Conservation (phyloP, 208 protist genomes). For the Sergeia podlipaevii region DNA sequence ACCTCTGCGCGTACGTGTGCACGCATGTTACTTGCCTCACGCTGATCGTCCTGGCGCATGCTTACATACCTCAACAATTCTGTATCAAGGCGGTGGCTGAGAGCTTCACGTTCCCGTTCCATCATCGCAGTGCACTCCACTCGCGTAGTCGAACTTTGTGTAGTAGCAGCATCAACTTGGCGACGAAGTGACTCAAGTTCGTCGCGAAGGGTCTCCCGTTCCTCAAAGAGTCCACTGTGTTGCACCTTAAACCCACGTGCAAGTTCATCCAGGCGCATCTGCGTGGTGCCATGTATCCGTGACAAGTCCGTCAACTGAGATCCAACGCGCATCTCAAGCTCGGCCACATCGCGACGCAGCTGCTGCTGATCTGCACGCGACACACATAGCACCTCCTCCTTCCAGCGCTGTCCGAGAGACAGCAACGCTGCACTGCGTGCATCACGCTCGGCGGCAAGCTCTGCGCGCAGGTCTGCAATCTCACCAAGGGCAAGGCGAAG, state of each 20-base stretch:
- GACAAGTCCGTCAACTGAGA: slow-evolving; percentile 27
- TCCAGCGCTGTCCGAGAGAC: slow-evolving; percentile 62
- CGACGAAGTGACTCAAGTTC: slow-evolving; percentile 54
- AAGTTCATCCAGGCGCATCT: slow-evolving; percentile 48
- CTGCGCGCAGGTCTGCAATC: slow-evolving; percentile 45
- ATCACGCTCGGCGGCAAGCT: slow-evolving; percentile 65
- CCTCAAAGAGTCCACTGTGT: slow-evolving; percentile 40
- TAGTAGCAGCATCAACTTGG: slow-evolving; percentile 35
- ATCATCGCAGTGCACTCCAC: slow-evolving; percentile 48
- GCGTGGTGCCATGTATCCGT: slow-evolving; percentile 31
- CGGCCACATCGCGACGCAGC: slow-evolving; percentile 42
- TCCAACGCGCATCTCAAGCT: slow-evolving; percentile 33
- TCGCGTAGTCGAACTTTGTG: slow-evolving; percentile 43
- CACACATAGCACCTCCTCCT: slow-evolving; percentile 72
- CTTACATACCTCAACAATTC: slow-evolving; percentile 67
- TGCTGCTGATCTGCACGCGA: slow-evolving; percentile 43
- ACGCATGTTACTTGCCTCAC: slow-evolving; percentile 30
- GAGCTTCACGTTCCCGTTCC: slow-evolving; percentile 51
- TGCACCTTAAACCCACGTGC: slow-evolving; percentile 24
- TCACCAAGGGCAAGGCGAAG: slow-evolving; percentile 56
- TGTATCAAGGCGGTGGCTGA: slow-evolving; percentile 57
- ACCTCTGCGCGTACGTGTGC: slow-evolving; percentile 29
- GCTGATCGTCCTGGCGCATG: slow-evolving; percentile 62
- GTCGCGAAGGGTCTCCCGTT: slow-evolving; percentile 48
- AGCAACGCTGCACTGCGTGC: slow-evolving; percentile 42